Evolutionary conservation across 2,329 filamentous ascomycete species (phyloP).

Genomic region (Calcarisporium arbuscula): DNA sequence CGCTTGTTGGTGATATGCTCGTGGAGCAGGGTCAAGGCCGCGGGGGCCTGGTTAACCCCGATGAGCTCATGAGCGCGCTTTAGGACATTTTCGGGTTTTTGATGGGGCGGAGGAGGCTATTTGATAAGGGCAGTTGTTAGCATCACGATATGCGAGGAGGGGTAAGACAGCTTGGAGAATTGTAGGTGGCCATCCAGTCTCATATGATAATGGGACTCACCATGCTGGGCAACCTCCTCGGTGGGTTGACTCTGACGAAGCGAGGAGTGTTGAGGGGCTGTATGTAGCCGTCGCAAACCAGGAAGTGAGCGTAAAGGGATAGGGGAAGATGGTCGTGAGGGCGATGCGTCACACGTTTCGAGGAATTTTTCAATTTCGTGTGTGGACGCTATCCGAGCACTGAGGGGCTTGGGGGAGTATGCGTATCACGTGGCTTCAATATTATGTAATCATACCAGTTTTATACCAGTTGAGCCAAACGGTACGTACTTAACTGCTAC

Average conservation of each 20-base stretch:
- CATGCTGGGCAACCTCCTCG: slow-evolving; percentile 49
- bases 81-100: slow-evolving; percentile 98
- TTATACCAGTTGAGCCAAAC: too few species aligned
- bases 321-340: slow-evolving; percentile 32
- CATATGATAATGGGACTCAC: slow-evolving; percentile 22
- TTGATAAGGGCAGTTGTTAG: slow-evolving; percentile 17
- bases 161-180: slow-evolving; percentile 22
- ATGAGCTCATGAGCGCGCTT: slow-evolving; percentile 98
- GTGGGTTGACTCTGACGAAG: slow-evolving; percentile 27
- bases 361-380: slow-evolving; percentile 41
- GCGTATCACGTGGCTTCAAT: slow-evolving; percentile 24
- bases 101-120: slow-evolving; percentile 91
- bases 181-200: slow-evolving; percentile 12
- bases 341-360: slow-evolving; percentile 27
- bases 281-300: slow-evolving; percentile 32
- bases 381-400: slow-evolving; percentile 37
- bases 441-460: slow-evolving; percentile 24
- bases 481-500: too few species aligned
- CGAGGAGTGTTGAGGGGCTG: slow-evolving; percentile 30
- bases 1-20: slow-evolving; percentile 99
- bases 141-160: slow-evolving; percentile 17
- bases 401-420: slow-evolving; percentile 30
- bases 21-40: slow-evolving; percentile 90
- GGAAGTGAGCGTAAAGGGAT: slow-evolving; percentile 26
- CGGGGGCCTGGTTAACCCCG: slow-evolving; percentile 87